Evolutionary conservation across 345 rosid species (phyloP).

Genomic region (Citrus trifoliata): DNA sequence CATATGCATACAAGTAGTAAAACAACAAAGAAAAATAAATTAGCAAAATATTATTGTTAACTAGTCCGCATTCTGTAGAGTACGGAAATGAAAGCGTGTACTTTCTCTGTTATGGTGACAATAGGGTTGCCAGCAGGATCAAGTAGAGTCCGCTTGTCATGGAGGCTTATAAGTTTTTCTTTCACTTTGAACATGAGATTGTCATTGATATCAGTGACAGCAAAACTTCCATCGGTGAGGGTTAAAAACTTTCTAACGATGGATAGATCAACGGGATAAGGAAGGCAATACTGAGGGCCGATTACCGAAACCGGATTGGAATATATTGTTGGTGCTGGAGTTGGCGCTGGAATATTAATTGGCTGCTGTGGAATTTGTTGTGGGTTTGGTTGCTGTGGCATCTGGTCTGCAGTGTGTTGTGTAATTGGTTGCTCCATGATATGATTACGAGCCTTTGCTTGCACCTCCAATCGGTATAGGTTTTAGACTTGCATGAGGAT

Average conservation of each 20-base stretch:
- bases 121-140: slow-evolving; percentile 20
- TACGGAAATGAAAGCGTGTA: neutral
- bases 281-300: slow-evolving; percentile 17
- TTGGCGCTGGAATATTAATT: neutral
- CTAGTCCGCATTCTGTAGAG: neutral
- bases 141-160: slow-evolving; percentile 12
- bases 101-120: slow-evolving; percentile 8
- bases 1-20: neutral
- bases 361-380: neutral
- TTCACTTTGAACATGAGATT: slow-evolving; percentile 27
- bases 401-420: neutral
- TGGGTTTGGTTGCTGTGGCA: neutral
- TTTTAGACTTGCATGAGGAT: neutral
- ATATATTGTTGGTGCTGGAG: neutral
- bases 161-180: slow-evolving; percentile 16
- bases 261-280: slow-evolving; percentile 24
- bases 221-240: slow-evolving; percentile 11
- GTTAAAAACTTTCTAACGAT: slow-evolving; percentile 17
- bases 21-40: neutral
- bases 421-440: neutral
- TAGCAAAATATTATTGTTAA: neutral
- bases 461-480: neutral
- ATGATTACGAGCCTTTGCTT: neutral
- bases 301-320: slow-evolving; percentile 6
- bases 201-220: slow-evolving; percentile 18